Base-by-base conservation (phyloP, 225 moss, liverwort and hornwort genomes). In the Pleurozium schreberi region DNA sequence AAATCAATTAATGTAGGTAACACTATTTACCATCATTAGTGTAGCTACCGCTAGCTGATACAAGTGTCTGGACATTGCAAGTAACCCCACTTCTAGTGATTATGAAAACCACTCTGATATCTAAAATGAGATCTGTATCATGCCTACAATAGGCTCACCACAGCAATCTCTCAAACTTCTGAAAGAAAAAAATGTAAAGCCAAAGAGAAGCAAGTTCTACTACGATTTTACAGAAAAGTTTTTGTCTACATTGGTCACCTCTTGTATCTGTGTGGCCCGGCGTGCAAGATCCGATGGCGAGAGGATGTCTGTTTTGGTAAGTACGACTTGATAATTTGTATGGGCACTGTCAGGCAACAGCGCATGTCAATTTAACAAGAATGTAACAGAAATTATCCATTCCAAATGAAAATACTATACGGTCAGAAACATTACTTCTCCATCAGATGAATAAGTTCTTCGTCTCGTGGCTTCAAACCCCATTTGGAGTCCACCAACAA, bases 401-500 rank as follows among this genome's bases (percentile, higher is more conserved):
- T 80, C 9, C 27, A 80, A 79, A 47, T 59, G 80, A 84, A 88
- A 88, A 84, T 38, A 65, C 23, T 26, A 23, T 42, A 86, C 75
- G 59, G 73, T 50, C n/a, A 85, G 87, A 89, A 81, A 65, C 18
- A 23, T 73, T 91, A 97, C 98, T 96, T 97, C 90, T 97, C 97
- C 98, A 98, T 97, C 31, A 97, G 92, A 82, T 96, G 89, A 86
- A 98, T 93, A 64, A 97, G 90, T 88, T 97, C 96, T 75, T 96
- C 93, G 52, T 98, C 98, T 90, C 95, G 95, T 88, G 96, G 95
- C 89, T 97, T 98, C 89, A 98, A 91, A 82, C 98, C 98, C 98
- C 98, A 98, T 87, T 96, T 97, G 60, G 97, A 95, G 92, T 98
- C 98, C 76, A 98, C 94, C 89, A 98, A 93, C 90, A 98, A 88